Evolutionary conservation across 1,139 yeast genomes (phyloP).

Genomic region (Pichia sp.): DNA sequence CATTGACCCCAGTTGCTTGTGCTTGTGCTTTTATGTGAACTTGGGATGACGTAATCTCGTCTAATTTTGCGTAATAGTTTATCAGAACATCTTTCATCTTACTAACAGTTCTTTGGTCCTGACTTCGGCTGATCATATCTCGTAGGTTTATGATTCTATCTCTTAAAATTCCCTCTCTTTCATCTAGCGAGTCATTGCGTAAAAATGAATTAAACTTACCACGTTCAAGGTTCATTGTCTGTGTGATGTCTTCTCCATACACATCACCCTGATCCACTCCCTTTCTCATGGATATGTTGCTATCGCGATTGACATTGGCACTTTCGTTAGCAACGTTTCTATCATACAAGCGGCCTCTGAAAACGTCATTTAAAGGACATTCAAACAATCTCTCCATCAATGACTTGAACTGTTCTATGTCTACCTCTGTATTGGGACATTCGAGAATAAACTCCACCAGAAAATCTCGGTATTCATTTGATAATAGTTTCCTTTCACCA

Average conservation of each 20-base stretch:
- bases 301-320: neutral
- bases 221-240: conserved; percentile 13
- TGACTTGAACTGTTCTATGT: conserved; percentile 15
- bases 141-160: conserved; percentile 13
- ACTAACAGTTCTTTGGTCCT: conserved; percentile 8
- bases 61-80: conserved; percentile 15
- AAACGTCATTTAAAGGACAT: conserved; percentile 12
- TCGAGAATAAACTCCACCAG: conserved; percentile 22
- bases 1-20: no score
- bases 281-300: no score
- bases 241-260: conserved; percentile 9
- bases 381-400: conserved; percentile 20
- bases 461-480: conserved; percentile 19
- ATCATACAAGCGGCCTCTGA: conserved; percentile 8
- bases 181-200: conserved; percentile 3
- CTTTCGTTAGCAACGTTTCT: neutral
- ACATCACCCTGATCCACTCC: no score
- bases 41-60: conserved; percentile 1
- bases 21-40: no score
- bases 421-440: conserved; percentile 16
- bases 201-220: conserved; percentile 5
- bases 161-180: conserved; percentile 14
- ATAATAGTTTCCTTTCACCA: conserved; percentile 10
- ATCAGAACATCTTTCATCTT: conserved; percentile 19
- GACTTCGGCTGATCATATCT: no score